phyloP scores from a whole-genome alignment of 179 eudicot genomes.

The Vitellaria paradoxa region DNA sequence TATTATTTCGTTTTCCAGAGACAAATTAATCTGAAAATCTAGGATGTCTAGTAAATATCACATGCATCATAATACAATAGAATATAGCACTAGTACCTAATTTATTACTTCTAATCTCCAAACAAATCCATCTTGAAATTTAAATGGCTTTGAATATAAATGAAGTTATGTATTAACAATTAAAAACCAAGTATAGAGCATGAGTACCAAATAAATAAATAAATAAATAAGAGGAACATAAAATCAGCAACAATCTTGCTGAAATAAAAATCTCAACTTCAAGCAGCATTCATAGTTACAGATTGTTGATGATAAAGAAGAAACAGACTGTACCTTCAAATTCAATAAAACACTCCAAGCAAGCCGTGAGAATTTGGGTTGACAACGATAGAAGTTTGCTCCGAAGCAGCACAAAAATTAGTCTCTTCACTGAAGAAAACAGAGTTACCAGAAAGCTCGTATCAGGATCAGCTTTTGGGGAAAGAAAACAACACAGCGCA shows the following conservation, averaged over 20 bases:
- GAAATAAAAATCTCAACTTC: neutral
- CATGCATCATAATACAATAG: too few species aligned
- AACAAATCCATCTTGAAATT: too few species aligned
- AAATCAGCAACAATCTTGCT: neutral
- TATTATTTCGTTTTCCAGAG: too few species aligned
- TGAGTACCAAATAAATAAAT: neutral
- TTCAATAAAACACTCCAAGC: neutral
- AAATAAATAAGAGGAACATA: neutral
- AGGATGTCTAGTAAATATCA: too few species aligned
- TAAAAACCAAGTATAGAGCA: neutral
- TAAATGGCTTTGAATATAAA: too few species aligned
- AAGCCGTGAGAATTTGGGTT: constrained; percentile 2
- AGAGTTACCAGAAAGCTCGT: neutral
- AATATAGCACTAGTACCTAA: too few species aligned
- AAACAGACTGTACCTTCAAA: constrained; percentile 14
- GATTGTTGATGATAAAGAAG: neutral
- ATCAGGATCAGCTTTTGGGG: neutral
- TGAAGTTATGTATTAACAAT: too few species aligned
- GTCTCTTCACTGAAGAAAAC: constrained; percentile 5
- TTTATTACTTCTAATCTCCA: too few species aligned
- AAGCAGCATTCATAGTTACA: neutral
- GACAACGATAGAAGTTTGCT: constrained; percentile 4
- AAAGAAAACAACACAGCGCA: neutral
- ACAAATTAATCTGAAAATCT: too few species aligned
- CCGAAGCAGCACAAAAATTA: neutral